phyloP scores from a whole-genome alignment of 495 filamentous ascomycete genomes.

The Pseudoneurospora amorphoporcata region DNA sequence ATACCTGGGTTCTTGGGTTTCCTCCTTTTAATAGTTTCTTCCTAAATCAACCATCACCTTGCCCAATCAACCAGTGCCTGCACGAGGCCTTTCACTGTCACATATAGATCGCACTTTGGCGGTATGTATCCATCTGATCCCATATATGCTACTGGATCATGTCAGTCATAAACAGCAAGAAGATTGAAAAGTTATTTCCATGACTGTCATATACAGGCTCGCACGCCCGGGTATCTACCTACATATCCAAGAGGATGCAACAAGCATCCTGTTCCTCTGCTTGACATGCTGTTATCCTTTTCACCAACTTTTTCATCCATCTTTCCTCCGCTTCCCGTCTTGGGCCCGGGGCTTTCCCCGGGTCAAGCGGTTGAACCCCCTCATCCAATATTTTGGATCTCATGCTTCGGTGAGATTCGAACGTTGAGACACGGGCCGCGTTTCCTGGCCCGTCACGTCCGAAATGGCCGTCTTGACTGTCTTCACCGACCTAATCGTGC shows the following conservation, averaged over 20 bases:
- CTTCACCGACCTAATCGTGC: constrained; percentile 16
- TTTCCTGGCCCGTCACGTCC: not conserved
- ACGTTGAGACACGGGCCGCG: not conserved
- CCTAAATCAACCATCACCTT: too few species aligned
- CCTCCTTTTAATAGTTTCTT: too few species aligned
- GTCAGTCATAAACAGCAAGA: not conserved
- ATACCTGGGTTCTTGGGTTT: too few species aligned
- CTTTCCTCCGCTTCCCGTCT: not conserved
- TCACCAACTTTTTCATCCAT: not conserved
- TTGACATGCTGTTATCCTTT: not conserved
- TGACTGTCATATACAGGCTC: not conserved
- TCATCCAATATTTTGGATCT: not conserved
- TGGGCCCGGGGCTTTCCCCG: not conserved
- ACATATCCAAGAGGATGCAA: not conserved
- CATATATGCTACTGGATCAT: not conserved
- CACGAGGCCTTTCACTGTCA: not conserved
- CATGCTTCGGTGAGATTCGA: not conserved
- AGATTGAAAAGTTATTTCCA: not conserved
- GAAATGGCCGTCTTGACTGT: not conserved
- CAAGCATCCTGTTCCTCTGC: not conserved
- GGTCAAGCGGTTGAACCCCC: not conserved
- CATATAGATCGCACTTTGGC: not conserved
- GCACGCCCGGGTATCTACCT: not conserved
- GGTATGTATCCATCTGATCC: not conserved
- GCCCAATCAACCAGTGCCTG: too few species aligned